Evolutionary conservation across 2,329 filamentous ascomycete genomes (phyloP), one percentile per base, ranked within the genome.

Genomic region (Aspergillus fructus): DNA sequence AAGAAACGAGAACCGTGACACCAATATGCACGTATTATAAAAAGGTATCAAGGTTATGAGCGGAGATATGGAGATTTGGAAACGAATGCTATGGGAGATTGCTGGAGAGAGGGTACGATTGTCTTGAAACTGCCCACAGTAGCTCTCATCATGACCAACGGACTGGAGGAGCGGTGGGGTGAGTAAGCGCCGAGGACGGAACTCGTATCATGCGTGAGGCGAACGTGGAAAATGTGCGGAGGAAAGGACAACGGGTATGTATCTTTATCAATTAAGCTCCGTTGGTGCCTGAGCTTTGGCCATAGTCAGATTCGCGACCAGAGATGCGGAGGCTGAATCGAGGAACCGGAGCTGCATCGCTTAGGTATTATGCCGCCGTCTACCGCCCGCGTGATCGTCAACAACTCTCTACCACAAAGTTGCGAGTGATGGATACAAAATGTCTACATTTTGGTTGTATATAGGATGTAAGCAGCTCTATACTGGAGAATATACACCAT

Each of bases 81-180:
- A 52, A 39, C 34, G 34, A 59, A 58, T 48, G 51, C 24, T 59
- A 59, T 59, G 54, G 42, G 45, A 49, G 51, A 54, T 53, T 57
- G 34, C 45, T 60, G 47, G 62, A 61, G 51, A 60, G 61, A 52
- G 53, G 60, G 59, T 62, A 56, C 62, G 51, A 64, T 56, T 64
- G 59, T 64, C 54, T 64, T 57, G 59, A 57, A 62, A 54, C 51
- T 64, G 64, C 59, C 60, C 60, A 63, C 60, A 66, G 61, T 64
- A 62, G 64, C 62, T 69, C 60, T 62, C 67, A 69, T 69, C 63
- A 65, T 69, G 67, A 59, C 66, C 65, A 55, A 58, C 55, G 55
- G 54, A 56, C 52, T 45, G 51, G 45, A 56, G 54, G 55, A 61
- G 33, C 49, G 53, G 55, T 52, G 55, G 57, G 45, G 45, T 54